A percentile compares a stretch with the other conserved stretches of the same genome.
Evolutionary conservation across 805 yeast species (phyloP).

Genomic region (Candida succiphila): DNA sequence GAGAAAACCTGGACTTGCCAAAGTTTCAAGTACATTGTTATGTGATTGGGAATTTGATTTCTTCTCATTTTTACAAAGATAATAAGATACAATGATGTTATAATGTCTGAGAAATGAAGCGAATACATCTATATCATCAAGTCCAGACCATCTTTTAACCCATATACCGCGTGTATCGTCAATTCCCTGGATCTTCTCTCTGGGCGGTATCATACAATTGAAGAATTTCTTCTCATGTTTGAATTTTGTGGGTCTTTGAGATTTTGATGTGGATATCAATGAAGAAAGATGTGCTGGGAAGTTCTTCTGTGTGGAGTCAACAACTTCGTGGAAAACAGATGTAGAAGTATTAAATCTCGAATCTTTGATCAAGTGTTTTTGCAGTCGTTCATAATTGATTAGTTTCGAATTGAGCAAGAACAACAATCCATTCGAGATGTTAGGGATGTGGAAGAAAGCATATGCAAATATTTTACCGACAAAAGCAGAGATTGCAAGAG

Average conservation of each 20-base stretch:
- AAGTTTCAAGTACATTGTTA: constrained; percentile 12
- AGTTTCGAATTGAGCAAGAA: constrained; percentile 50
- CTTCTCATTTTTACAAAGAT: constrained; percentile 8
- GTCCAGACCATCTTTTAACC: constrained; percentile 51
- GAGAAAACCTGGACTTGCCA: constrained; percentile 38
- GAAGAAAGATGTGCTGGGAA: constrained; percentile 16
- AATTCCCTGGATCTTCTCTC: constrained; percentile 30
- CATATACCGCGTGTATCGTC: constrained; percentile 50
- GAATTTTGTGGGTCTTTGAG: constrained; percentile 16
- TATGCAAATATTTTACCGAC: constrained; percentile 65
- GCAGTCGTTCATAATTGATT: constrained; percentile 24
- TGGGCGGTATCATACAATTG: constrained; percentile 30
- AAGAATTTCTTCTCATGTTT: constrained; percentile 19
- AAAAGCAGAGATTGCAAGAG: constrained; percentile 53
- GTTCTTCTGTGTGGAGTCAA: too few relatives aligned
- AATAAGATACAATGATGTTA: constrained; percentile 21
- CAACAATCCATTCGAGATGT: constrained; percentile 45
- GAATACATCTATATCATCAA: constrained; percentile 45
- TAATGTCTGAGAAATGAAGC: constrained; percentile 55
- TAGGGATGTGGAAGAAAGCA: constrained; percentile 43
- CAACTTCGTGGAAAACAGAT: too few relatives aligned
- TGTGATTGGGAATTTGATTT: constrained; percentile 5
- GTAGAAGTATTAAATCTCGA: constrained; percentile 1
- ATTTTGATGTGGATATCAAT: constrained; percentile 11
- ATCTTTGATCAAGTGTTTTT: constrained; percentile 9